These are phyloP conservation scores for Pichia membranifaciens DNA, from an alignment of 805 yeast species.

Conservation along the genomic window DNA sequence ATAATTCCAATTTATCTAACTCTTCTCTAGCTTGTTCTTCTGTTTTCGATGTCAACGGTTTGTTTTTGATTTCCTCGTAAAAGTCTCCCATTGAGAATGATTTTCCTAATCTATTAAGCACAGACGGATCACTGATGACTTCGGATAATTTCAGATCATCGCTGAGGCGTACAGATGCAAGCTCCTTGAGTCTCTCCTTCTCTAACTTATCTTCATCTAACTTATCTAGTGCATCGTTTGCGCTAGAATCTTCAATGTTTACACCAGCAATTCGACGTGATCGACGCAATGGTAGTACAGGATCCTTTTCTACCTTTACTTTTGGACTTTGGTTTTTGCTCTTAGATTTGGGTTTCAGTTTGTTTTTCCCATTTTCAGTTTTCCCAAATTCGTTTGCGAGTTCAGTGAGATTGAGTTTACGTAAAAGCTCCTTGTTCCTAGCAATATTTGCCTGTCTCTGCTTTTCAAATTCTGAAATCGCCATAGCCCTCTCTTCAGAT, in stretches of 20 bases:
- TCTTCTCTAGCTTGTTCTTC: conserved; percentile 47
- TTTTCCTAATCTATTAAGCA: conserved; percentile 37
- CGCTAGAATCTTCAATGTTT: conserved; percentile 38
- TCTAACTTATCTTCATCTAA: conserved; percentile 31
- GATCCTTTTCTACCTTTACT: conserved; percentile 27
- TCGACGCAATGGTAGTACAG: conserved; percentile 55
- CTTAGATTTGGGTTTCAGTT: conserved; percentile 1
- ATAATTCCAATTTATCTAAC: conserved; percentile 45
- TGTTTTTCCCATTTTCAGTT: conserved; percentile 1
- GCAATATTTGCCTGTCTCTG: conserved; percentile 74
- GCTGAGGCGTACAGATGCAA: conserved; percentile 43
- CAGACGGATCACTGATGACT: conserved; percentile 36
- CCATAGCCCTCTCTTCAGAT: conserved; percentile 17
- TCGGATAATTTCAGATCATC: conserved; percentile 65
- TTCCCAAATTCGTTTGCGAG: conserved; percentile 34
- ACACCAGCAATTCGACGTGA: conserved; percentile 78
- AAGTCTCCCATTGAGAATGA: conserved; percentile 67
- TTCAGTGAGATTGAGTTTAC: conserved; percentile 61
- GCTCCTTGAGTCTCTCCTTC: conserved; percentile 39
- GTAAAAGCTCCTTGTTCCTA: conserved; percentile 70
- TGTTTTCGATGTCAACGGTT: conserved; percentile 34
- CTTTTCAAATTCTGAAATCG: conserved; percentile 59
- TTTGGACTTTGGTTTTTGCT: conserved; percentile 15
- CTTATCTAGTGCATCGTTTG: conserved; percentile 32
- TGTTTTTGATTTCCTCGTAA: conserved; percentile 44